phyloP scores from a whole-genome alignment of 441 rosid genomes.

The Brassica balearica region DNA sequence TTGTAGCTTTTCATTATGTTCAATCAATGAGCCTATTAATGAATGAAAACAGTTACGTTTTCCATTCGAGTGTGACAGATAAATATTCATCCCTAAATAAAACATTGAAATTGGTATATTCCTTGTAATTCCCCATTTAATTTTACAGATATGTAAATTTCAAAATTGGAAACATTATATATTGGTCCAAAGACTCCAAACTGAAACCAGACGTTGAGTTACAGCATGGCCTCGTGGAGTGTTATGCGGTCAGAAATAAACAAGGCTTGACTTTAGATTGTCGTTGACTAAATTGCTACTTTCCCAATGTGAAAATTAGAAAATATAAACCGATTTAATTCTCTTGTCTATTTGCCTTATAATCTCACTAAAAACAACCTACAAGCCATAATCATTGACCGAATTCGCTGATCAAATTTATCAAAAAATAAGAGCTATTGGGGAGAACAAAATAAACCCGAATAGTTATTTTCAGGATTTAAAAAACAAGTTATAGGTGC shows the following conservation, averaged over 20 bases:
- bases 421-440: background rate
- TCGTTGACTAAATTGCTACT: constrained; percentile 31
- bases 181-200: constrained; percentile 8
- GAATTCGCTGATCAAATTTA: background rate
- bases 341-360: constrained; percentile 5
- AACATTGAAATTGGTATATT: background rate
- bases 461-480: background rate
- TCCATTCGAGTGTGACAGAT: constrained; percentile 25
- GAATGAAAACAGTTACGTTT: constrained; percentile 25
- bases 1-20: background rate
- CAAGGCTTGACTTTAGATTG: constrained; percentile 40
- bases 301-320: constrained; percentile 19
- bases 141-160: background rate
- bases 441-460: background rate
- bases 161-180: background rate
- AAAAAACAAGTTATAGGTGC: background rate
- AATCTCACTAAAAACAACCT: background rate
- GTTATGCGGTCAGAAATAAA: constrained; percentile 40
- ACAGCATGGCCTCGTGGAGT: constrained; percentile 48
- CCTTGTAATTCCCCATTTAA: background rate
- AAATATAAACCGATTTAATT: background rate
- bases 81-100: background rate
- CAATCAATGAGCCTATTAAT: constrained; percentile 12
- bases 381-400: constrained; percentile 31
- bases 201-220: constrained; percentile 34